A percentile compares a stretch with the other conserved stretches of the same genome.
Conservation (phyloP, 345 rosid species). For the Noccaea bulbosa region DNA sequence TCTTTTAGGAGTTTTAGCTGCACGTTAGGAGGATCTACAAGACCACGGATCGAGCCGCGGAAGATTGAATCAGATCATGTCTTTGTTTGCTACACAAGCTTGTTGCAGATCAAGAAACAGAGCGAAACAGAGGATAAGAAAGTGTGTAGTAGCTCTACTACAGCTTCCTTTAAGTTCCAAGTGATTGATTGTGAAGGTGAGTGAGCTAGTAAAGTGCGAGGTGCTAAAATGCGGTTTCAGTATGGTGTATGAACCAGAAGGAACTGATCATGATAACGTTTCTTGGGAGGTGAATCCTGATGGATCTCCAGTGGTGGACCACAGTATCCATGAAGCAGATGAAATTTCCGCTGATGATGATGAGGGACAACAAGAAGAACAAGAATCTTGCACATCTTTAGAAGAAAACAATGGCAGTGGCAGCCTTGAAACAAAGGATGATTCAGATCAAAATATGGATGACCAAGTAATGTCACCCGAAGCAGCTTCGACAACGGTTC, state of each 20-base stretch:
- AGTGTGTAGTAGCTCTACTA: not conserved
- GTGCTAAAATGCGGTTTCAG: slow-evolving; percentile 25
- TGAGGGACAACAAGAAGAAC: not conserved
- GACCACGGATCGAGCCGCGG: not conserved
- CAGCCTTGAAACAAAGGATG: not conserved
- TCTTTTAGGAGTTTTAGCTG: not conserved
- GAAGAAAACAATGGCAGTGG: not conserved
- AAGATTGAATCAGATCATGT: slow-evolving; percentile 24
- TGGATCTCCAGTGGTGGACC: not conserved
- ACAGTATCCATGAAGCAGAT: not conserved
- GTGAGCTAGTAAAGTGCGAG: not conserved
- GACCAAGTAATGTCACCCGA: not conserved
- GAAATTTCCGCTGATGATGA: slow-evolving; percentile 1
- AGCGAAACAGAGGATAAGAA: not conserved
- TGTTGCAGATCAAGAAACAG: slow-evolving; percentile 14
- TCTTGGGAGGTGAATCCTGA: not conserved
- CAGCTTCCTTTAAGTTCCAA: not conserved
- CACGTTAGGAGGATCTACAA: not conserved
- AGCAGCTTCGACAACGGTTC: not conserved
- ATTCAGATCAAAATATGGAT: not conserved
- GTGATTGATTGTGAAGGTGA: not conserved
- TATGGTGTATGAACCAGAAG: slow-evolving; percentile 9
- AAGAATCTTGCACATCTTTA: not conserved
- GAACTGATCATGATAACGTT: slow-evolving; percentile 12
- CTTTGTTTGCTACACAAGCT: slow-evolving; percentile 19